These are phyloP conservation scores for Phyllostachys edulis DNA, from an alignment of 176 grass and related monocot species.

Conservation along the genomic window DNA sequence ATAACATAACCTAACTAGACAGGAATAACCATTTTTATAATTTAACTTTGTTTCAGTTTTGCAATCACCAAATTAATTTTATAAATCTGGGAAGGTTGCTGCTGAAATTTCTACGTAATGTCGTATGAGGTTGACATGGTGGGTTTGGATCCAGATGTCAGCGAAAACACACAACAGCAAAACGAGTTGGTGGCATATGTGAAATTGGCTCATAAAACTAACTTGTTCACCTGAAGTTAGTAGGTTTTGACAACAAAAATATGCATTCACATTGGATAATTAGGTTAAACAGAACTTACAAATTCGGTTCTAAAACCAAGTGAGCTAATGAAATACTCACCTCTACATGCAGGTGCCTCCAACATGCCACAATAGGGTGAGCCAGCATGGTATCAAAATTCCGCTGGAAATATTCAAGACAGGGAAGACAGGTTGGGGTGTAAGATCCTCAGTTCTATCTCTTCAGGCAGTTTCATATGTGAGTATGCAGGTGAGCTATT, in stretches of 20 bases:
- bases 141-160: not conserved
- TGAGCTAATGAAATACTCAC: slow-evolving; percentile 32
- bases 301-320: slow-evolving; percentile 16
- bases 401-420: slow-evolving; percentile 75
- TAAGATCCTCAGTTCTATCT: slow-evolving; percentile 71
- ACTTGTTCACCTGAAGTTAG: not conserved
- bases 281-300: not conserved
- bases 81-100: not conserved
- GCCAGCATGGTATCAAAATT: slow-evolving; percentile 70
- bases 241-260: not conserved
- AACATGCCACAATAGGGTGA: slow-evolving; percentile 75
- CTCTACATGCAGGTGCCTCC: slow-evolving; percentile 56
- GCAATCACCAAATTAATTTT: not conserved
- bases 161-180: not conserved
- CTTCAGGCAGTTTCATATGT: slow-evolving; percentile 74
- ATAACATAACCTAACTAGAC: slow-evolving; percentile 42
- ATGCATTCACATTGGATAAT: not conserved
- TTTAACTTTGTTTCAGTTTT: slow-evolving; percentile 33
- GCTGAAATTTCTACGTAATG: not conserved
- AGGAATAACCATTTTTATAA: slow-evolving; percentile 10
- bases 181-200: not conserved
- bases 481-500: slow-evolving; percentile 76
- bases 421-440: slow-evolving; percentile 56
- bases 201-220: not conserved
- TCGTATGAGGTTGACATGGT: not conserved